Evolutionary conservation across 345 rosid genomes (phyloP).

Genomic region (Pseudoturritis turrita): DNA sequence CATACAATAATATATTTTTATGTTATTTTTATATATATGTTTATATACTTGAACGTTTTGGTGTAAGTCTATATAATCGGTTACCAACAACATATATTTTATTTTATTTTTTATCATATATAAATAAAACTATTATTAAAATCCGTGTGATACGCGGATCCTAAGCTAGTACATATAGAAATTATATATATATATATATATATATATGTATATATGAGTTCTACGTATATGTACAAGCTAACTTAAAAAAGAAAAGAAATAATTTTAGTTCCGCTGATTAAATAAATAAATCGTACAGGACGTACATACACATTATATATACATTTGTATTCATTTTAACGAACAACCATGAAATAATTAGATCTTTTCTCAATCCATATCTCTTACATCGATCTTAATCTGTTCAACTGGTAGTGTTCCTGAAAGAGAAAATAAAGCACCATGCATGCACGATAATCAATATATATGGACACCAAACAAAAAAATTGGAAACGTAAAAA

Average conservation of each 20-base stretch:
- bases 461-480: not conserved
- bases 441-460: conserved; percentile 18
- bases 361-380: not conserved
- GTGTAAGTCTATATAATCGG: no score
- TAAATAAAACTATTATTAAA: no score
- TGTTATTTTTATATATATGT: no score
- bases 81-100: no score
- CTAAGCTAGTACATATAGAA: no score
- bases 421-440: conserved; percentile 32
- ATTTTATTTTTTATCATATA: no score
- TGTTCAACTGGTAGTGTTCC: conserved; percentile 56
- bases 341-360: not conserved
- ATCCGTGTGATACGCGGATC: no score
- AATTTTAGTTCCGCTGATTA: not conserved
- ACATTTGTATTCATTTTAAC: not conserved
- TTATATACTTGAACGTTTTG: no score
- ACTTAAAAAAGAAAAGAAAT: not conserved
- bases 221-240: not conserved
- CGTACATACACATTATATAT: not conserved
- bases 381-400: conserved; percentile 48
- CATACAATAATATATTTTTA: no score
- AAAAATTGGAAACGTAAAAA: not conserved
- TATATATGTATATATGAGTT: no score
- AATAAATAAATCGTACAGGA: not conserved
- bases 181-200: no score